Percentiles rank a stretch among this genome's conserved stretches.
Evolutionary conservation across 2,329 filamentous ascomycete species (phyloP).

Genomic region (Ceratocystis lukuohia): DNA sequence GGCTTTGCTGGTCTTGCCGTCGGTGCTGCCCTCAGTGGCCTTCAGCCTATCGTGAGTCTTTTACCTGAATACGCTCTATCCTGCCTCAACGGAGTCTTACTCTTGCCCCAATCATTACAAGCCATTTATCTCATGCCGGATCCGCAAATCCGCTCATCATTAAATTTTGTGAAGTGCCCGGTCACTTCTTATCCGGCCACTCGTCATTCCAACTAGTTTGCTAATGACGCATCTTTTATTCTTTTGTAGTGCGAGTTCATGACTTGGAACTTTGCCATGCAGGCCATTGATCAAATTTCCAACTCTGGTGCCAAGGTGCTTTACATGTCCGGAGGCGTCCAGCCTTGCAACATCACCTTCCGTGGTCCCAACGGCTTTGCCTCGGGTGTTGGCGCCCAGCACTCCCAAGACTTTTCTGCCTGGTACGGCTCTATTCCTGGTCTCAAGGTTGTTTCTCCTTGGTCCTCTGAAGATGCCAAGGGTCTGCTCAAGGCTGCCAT

Average conservation of each 20-base stretch:
- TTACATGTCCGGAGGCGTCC: constrained; percentile 99
- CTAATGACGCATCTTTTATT: constrained; percentile 12
- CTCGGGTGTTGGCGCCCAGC: constrained; percentile 86
- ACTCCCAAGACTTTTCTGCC: constrained; percentile 96
- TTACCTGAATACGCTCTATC: not conserved
- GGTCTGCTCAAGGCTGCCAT: constrained; percentile 96
- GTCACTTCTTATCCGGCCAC: too few relatives aligned
- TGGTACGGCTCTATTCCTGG: constrained; percentile 99
- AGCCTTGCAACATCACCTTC: constrained; percentile 99
- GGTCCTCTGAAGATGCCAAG: constrained; percentile 97
- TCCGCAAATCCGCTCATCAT: too few relatives aligned
- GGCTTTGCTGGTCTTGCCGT: constrained; percentile 90
- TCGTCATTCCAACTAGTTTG: not conserved
- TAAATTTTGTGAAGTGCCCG: too few relatives aligned
- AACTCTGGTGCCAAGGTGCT: constrained; percentile 98
- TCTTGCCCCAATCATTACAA: not conserved
- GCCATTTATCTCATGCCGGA: not conserved
- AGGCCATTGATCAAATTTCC: constrained; percentile 98
- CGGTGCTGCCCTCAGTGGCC: constrained; percentile 83
- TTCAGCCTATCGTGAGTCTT: constrained; percentile 75
- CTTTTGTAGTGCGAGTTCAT: constrained; percentile 82
- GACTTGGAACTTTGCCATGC: constrained; percentile 99
- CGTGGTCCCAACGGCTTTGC: constrained; percentile 98
- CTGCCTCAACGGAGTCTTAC: not conserved
- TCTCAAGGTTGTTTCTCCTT: constrained; percentile 90